Evolutionary conservation across 768 basidiomycete genomes (phyloP).

Genomic region (Leucosporidium yakuticum): DNA sequence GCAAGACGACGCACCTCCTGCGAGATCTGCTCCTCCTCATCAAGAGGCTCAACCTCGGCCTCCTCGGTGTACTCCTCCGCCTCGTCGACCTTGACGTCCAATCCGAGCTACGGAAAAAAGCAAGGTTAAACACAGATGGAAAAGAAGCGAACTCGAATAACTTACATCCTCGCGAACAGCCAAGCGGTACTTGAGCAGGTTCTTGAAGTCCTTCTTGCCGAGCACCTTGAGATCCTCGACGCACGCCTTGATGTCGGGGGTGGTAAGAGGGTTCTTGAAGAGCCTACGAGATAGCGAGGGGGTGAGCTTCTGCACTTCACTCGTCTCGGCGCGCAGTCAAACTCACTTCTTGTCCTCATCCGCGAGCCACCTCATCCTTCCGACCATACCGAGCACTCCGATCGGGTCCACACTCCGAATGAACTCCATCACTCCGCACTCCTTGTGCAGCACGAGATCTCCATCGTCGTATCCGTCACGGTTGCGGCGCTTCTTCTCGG

Average conservation of each 20-base stretch:
- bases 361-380: conserved; percentile 66
- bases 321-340: not conserved
- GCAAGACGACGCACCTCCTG: conserved; percentile 60
- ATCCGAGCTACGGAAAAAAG: conserved; percentile 56
- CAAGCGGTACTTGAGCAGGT: conserved; percentile 81
- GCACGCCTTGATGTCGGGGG: conserved; percentile 70
- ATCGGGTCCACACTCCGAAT: conserved; percentile 66
- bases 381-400: conserved; percentile 65
- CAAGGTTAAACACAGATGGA: conserved; percentile 1
- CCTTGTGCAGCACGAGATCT: conserved; percentile 81
- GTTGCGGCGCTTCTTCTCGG: conserved; percentile 88
- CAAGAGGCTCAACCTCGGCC: conserved; percentile 47
- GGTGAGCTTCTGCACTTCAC: not conserved
- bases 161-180: conserved; percentile 82
- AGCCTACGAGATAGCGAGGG: conserved; percentile 52
- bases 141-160: not conserved
- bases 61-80: conserved; percentile 69
- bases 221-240: conserved; percentile 90
- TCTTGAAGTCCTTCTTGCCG: conserved; percentile 95
- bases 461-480: conserved; percentile 95
- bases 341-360: conserved; percentile 78
- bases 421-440: conserved; percentile 64
- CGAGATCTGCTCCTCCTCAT: conserved; percentile 83
- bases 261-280: conserved; percentile 64
- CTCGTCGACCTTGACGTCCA: conserved; percentile 71